Conservation (phyloP, 495 filamentous ascomycete species). For the Xylaria venustula region DNA sequence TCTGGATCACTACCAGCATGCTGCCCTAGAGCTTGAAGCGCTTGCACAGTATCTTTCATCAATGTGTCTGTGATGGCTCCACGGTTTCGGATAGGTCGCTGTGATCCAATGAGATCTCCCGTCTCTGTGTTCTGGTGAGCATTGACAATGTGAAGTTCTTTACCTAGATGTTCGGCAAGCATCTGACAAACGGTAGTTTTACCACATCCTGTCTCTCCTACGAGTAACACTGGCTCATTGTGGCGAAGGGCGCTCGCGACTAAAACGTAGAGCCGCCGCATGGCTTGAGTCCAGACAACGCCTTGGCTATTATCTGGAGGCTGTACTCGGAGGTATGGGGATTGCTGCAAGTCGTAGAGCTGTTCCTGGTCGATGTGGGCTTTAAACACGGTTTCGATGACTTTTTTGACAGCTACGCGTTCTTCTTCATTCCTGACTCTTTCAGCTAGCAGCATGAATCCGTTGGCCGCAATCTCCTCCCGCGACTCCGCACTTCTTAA, state of each 20-base stretch:
- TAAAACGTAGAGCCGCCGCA: constrained; percentile 84
- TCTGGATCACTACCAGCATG: constrained; percentile 27
- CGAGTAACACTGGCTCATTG: constrained; percentile 89
- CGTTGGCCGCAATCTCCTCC: constrained; percentile 86
- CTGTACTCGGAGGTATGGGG: constrained; percentile 50
- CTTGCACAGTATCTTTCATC: constrained; percentile 55
- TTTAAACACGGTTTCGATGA: constrained; percentile 92
- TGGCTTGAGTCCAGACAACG: constrained; percentile 92
- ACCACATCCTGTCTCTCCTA: constrained; percentile 95
- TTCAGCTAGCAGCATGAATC: constrained; percentile 94
- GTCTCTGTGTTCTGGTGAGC: constrained; percentile 97
- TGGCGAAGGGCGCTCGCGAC: constrained; percentile 81
- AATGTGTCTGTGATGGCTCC: constrained; percentile 66
- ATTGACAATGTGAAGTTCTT: constrained; percentile 82
- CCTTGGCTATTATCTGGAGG: constrained; percentile 46
- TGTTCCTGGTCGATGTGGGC: constrained; percentile 70
- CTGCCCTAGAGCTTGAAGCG: constrained; percentile 37
- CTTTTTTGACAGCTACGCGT: constrained; percentile 73
- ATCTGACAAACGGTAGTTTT: constrained; percentile 97
- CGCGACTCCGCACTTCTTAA: constrained; percentile 77
- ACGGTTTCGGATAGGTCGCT: constrained; percentile 85
- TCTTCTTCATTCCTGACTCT: constrained; percentile 91
- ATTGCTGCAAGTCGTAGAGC: constrained; percentile 62
- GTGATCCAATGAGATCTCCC: constrained; percentile 93
- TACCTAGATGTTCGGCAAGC: constrained; percentile 74